Evolutionary conservation across 2,329 filamentous ascomycete species (phyloP).

Genomic region (Macrophomina phaseolina): DNA sequence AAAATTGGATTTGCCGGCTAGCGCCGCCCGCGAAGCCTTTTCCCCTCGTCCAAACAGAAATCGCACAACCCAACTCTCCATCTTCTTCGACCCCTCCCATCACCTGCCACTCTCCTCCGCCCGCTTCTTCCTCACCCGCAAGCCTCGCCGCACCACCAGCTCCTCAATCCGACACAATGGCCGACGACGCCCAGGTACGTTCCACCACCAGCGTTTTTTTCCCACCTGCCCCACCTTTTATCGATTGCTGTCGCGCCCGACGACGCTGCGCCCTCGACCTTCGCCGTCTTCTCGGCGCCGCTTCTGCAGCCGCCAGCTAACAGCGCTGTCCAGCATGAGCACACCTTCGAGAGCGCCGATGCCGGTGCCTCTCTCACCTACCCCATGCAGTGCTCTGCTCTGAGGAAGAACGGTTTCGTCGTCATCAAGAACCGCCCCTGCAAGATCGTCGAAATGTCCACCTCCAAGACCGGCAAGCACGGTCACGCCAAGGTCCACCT

Average conservation of each 20-base stretch:
- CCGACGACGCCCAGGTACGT: constrained; percentile 70
- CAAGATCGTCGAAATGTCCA: constrained; percentile 99
- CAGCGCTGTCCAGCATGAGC: constrained; percentile 54
- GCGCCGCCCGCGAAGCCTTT: constrained; percentile 19
- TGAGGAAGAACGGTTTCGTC: constrained; percentile 99
- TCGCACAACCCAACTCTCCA: constrained; percentile 28
- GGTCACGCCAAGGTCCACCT: constrained; percentile 99
- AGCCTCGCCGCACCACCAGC: constrained; percentile 37
- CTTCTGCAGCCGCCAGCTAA: constrained; percentile 30
- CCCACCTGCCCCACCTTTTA: constrained; percentile 46
- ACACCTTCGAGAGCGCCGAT: constrained; percentile 91
- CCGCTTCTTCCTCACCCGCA: constrained; percentile 39
- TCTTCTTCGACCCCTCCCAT: constrained; percentile 27
- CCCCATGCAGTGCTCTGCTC: constrained; percentile 99
- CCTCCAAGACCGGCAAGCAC: constrained; percentile 99
- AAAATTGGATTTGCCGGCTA: constrained; percentile 23
- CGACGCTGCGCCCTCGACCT: constrained; percentile 38
- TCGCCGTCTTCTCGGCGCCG: constrained; percentile 3
- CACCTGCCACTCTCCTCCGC: constrained; percentile 29
- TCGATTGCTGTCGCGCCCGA: constrained; percentile 39
- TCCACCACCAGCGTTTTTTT: constrained; percentile 27
- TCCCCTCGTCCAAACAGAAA: constrained; percentile 27
- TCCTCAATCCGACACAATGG: constrained; percentile 62
- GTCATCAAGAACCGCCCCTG: constrained; percentile 98
- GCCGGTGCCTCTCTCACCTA: constrained; percentile 93